A percentile compares a stretch with the other conserved stretches of the same genome.
Conservation (phyloP, 371 early-diverging fungal genomes). For the Ecytonucleospora hepatopenaei region DNA sequence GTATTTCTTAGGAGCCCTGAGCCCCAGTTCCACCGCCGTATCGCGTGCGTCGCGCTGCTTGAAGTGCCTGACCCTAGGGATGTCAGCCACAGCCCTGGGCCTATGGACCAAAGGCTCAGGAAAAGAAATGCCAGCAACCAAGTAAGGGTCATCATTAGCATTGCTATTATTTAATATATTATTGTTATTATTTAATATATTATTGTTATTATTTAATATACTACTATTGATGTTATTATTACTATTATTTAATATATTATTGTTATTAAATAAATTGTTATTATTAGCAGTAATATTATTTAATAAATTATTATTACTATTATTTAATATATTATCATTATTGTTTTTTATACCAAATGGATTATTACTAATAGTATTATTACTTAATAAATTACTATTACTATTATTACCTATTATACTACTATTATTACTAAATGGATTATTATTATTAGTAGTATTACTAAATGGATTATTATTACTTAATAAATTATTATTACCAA, state of each 20-base stretch:
- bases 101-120: conserved; percentile 18
- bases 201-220: background rate
- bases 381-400: conserved; percentile 3
- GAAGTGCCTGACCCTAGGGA: too few species aligned
- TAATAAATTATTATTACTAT: conserved; percentile 1
- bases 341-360: background rate
- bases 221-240: background rate
- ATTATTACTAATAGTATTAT: background rate
- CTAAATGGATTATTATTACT: too few species aligned
- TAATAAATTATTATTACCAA: too few species aligned
- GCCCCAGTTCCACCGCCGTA: background rate
- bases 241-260: conserved; percentile 7
- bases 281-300: background rate
- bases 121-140: conserved; percentile 36
- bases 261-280: too few species aligned
- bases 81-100: too few species aligned
- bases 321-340: background rate
- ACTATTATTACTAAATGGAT: background rate
- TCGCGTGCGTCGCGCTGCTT: background rate
- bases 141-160: conserved; percentile 33
- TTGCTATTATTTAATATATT: too few species aligned
- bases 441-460: too few species aligned
- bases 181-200: conserved; percentile 2
- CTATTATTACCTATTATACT: background rate
- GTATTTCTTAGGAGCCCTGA: conserved; percentile 22